Conservation (phyloP, 495 filamentous ascomycete genomes). For the Talaromyces borbonicus region DNA sequence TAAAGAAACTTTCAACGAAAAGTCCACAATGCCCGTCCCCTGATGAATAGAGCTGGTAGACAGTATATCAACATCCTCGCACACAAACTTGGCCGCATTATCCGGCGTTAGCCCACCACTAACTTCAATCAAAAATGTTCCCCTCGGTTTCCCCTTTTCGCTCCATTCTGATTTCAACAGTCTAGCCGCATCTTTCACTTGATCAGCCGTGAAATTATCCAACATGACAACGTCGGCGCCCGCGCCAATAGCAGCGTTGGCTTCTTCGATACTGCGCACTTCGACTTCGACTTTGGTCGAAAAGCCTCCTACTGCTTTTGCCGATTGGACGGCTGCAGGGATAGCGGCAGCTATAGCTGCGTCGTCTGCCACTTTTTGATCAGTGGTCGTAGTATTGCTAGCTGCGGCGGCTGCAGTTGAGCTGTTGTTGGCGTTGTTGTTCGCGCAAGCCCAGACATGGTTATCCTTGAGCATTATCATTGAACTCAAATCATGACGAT, state of each 20-base stretch:
- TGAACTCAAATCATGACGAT: constrained; percentile 79
- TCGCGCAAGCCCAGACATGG: constrained; percentile 77
- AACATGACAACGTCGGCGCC: constrained; percentile 96
- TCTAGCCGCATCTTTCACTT: constrained; percentile 58
- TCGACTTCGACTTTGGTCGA: constrained; percentile 93
- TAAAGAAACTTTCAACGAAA: constrained; percentile 77
- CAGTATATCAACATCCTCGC: constrained; percentile 85
- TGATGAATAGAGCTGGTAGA: constrained; percentile 96
- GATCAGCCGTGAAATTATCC: constrained; percentile 81
- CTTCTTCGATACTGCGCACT: constrained; percentile 76
- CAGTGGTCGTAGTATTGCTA: too few relatives aligned
- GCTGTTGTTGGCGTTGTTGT: constrained; percentile 18
- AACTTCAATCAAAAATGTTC: constrained; percentile 71
- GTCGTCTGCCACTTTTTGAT: background rate
- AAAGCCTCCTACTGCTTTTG: constrained; percentile 79
- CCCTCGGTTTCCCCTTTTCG: constrained; percentile 32
- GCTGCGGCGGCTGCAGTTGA: background rate
- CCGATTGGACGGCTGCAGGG: constrained; percentile 69
- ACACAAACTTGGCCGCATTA: constrained; percentile 73
- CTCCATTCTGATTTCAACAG: constrained; percentile 69
- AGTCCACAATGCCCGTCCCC: constrained; percentile 85
- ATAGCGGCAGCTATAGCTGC: constrained; percentile 53
- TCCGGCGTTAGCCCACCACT: constrained; percentile 81
- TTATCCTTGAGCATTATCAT: constrained; percentile 99
- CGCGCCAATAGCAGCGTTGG: constrained; percentile 79